Conservation (phyloP, 2,329 filamentous ascomycete species). For the Fusarium tjaetaba region DNA sequence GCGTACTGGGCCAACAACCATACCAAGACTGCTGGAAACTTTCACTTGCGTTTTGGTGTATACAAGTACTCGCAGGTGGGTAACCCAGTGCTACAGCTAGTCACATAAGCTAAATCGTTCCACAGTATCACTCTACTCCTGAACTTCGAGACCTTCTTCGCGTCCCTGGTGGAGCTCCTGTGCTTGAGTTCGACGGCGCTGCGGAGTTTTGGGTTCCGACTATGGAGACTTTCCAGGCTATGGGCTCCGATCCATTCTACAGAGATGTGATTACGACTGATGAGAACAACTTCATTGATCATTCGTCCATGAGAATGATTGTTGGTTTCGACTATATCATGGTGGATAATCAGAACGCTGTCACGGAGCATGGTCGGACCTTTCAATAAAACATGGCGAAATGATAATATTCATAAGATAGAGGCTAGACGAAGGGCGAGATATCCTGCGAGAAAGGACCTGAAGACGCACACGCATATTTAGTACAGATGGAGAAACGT, state of each 20-base stretch:
- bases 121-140: neutral
- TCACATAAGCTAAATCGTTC: rapidly evolving
- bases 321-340: slow-evolving; percentile 12
- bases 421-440: neutral
- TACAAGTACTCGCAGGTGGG: slow-evolving; percentile 7
- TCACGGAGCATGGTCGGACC: neutral
- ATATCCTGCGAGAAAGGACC: neutral
- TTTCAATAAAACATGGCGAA: neutral
- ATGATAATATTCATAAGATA: too few species aligned
- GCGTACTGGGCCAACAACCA: slow-evolving; percentile 15
- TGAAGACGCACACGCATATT: rapidly evolving
- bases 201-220: slow-evolving; percentile 2
- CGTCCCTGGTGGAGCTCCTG: neutral
- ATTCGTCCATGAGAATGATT: neutral
- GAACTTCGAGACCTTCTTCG: neutral
- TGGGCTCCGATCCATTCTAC: neutral
- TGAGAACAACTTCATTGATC: slow-evolving; percentile 6
- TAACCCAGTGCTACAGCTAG: rapidly evolving
- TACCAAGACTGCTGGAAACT: slow-evolving; percentile 6
- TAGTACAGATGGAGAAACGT: rapidly evolving
- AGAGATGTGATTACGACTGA: neutral
- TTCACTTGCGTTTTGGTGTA: neutral
- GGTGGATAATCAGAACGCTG: slow-evolving; percentile 13
- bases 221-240: neutral
- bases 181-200: slow-evolving; percentile 9